Conservation (phyloP, 108 stramenopile species). For the Ochromonas danica region DNA sequence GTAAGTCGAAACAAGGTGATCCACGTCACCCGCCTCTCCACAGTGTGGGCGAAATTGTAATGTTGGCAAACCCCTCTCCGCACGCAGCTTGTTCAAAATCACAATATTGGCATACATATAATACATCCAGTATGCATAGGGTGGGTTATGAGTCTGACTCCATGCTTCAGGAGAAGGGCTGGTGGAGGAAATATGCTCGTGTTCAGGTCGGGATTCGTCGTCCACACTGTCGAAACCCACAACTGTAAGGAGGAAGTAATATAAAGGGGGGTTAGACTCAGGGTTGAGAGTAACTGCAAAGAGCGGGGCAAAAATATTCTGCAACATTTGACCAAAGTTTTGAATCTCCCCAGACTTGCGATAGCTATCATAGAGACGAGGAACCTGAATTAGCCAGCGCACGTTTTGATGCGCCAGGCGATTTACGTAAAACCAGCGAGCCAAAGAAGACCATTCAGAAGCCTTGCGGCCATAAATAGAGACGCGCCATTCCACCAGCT, state of each 20-base stretch:
- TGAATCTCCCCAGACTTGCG: slow-evolving; percentile 14
- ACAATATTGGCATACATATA: slow-evolving; percentile 87
- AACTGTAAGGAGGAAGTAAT: slow-evolving; percentile 82
- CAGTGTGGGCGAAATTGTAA: slow-evolving; percentile 81
- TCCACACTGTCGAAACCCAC: slow-evolving; percentile 98
- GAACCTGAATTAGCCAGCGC: slow-evolving; percentile 94
- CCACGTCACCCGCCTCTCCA: slow-evolving; percentile 93
- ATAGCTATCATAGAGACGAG: slow-evolving; percentile 20
- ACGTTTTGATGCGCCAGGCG: slow-evolving; percentile 75
- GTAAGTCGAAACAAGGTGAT: slow-evolving; percentile 93
- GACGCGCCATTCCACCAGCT: slow-evolving; percentile 86
- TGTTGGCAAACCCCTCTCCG: slow-evolving; percentile 66
- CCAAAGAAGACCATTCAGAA: slow-evolving; percentile 82
- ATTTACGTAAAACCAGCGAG: slow-evolving; percentile 66
- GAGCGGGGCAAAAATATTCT: slow-evolving; percentile 92
- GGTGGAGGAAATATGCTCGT: background rate
- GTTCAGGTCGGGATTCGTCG: slow-evolving; percentile 83
- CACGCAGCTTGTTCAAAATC: slow-evolving; percentile 79
- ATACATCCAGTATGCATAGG: slow-evolving; percentile 65
- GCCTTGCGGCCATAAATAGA: slow-evolving; percentile 93
- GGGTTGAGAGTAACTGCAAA: slow-evolving; percentile 93
- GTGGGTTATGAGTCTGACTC: slow-evolving; percentile 65
- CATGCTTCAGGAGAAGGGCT: slow-evolving; percentile 72
- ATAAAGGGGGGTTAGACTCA: slow-evolving; percentile 82
- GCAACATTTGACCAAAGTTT: slow-evolving; percentile 83